phyloP scores from a whole-genome alignment of 192 early-diverging fungal species.

The Gamsiella multidivaricata region DNA sequence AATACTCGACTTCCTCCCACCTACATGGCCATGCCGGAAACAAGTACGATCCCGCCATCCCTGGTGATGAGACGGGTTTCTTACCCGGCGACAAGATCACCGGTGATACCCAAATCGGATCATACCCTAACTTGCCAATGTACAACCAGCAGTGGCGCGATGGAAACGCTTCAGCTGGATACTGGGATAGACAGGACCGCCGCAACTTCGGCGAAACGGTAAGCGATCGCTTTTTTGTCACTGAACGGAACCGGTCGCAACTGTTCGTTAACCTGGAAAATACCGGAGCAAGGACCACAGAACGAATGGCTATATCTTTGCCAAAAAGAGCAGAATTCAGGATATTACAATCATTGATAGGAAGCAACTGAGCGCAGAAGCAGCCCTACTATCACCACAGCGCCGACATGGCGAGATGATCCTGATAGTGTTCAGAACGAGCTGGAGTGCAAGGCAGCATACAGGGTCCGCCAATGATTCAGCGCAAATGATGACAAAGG shows the following conservation, averaged over 20 bases:
- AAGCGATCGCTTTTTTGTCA: constrained; percentile 20
- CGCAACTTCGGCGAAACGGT: constrained; percentile 81
- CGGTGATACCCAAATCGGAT: constrained; percentile 78
- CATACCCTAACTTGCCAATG: constrained; percentile 79
- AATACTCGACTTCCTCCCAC: no score
- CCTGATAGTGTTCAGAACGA: no score
- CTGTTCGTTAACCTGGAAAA: no score
- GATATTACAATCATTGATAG: no score
- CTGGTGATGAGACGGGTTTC: constrained; percentile 37
- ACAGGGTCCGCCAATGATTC: no score
- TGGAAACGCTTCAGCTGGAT: constrained; percentile 61
- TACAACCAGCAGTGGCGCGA: constrained; percentile 69
- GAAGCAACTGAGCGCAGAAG: no score
- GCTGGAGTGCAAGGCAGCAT: no score
- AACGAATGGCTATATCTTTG: no score
- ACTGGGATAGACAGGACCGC: constrained; percentile 78
- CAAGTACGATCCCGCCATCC: constrained; percentile 46
- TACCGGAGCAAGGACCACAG: no score
- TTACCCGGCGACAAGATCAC: constrained; percentile 56
- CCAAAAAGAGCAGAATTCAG: no score
- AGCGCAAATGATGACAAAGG: no score
- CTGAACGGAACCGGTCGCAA: neutral
- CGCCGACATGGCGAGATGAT: no score
- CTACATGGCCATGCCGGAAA: constrained; percentile 28
- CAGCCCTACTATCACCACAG: neutral